Evolutionary conservation across 2,329 filamentous ascomycete species (phyloP), one percentile per base, ranked within the genome.

Genomic region (Alternaria gansuensis): DNA sequence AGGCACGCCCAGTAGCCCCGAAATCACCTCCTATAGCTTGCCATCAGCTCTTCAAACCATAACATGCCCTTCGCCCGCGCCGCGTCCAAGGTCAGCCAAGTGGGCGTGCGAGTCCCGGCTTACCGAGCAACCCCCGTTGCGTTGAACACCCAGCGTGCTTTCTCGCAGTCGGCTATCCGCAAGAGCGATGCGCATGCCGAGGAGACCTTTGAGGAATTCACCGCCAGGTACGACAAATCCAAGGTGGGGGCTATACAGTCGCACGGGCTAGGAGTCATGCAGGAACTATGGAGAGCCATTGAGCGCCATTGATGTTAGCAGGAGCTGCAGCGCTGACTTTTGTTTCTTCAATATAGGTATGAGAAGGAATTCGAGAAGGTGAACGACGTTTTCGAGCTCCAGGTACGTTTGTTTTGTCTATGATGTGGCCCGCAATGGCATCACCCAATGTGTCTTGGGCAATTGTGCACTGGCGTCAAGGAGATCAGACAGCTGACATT

Each of bases 131-230:
- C 67, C 31, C 68, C 75, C 57, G 63, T 75, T 68, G 69, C 69
- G 51, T 74, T 70, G 70, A 72, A 60, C 62, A 66, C 70, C 46
- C 69, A 73, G 69, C 73, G 74, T 65, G 69, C 73, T 65, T 84
- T 86, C 73, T 84, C 84, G 72, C 84, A 83, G 73, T 81, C 81
- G 69, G 82, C 76, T 54, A 69, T 70, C 54, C 72, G 68, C 71
- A 77, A 68, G 64, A 75, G 67, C 62, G 82, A 85, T 65, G 81
- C 81, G 77, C 91, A 96, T 82, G 87, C 89, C 77, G 95, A 99
- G 82, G 95, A 99, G 88, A 96, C 91, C 75, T 99, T 97, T 75
- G 95, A 99, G 85, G 93, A 98, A 85, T 99, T 99, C 83, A 93
- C 91, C 82, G 90, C 93, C 75, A 93, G 95, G 95, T 99, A 91